These are phyloP conservation scores for Candida coquimbonensis DNA, from an alignment of 805 yeast genomes.

Conservation along the genomic window DNA sequence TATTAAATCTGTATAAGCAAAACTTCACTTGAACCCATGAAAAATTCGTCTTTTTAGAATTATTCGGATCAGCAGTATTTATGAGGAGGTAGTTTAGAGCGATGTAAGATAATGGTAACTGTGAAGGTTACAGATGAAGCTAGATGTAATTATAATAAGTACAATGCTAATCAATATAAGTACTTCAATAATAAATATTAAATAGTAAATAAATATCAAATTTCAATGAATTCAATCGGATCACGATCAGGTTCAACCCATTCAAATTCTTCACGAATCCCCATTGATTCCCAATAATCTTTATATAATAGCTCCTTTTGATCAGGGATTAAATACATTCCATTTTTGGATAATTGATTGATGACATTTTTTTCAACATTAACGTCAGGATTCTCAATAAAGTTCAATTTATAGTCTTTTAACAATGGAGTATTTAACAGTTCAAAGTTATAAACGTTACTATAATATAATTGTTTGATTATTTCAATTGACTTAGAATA, in stretches of 20 bases:
- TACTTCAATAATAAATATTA: no score
- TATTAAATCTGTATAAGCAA: no score
- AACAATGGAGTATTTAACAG: not conserved
- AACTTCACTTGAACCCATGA: no score
- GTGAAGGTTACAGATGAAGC: no score
- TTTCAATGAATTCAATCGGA: slow-evolving; percentile 5
- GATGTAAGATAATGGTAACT: no score
- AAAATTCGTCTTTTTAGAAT: no score
- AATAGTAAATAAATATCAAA: not conserved
- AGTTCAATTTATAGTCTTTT: not conserved
- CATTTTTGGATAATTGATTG: not conserved
- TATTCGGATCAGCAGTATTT: no score
- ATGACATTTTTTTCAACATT: not conserved
- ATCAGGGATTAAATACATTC: slow-evolving; percentile 1
- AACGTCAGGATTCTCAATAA: not conserved
- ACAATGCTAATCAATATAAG: no score
- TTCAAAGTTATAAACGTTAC: slow-evolving; percentile 7
- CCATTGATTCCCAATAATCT: slow-evolving; percentile 6
- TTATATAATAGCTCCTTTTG: slow-evolving; percentile 4
- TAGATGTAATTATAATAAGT: no score
- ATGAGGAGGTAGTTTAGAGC: no score
- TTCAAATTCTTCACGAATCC: slow-evolving; percentile 6
- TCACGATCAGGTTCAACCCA: slow-evolving; percentile 12
- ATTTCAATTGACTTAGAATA: slow-evolving; percentile 3
- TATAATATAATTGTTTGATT: slow-evolving; percentile 4